phyloP scores from a whole-genome alignment of 495 filamentous ascomycete genomes.

The Hypomontagnella monticulosa region DNA sequence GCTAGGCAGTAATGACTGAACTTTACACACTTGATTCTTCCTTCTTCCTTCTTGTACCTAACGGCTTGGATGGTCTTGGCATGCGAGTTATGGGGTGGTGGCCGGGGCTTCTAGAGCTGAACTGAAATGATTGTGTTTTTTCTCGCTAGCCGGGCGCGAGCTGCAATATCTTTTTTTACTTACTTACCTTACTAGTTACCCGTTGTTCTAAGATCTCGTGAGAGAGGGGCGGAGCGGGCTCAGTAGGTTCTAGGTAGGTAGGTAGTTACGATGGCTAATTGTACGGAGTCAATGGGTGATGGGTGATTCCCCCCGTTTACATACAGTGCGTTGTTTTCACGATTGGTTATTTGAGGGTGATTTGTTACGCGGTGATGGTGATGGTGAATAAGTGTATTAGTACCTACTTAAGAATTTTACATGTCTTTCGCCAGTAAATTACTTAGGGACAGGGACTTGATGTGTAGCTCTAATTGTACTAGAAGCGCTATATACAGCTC shows the following conservation, averaged over 20 bases:
- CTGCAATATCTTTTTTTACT: too few species aligned
- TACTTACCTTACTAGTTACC: too few species aligned
- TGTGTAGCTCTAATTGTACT: neutral
- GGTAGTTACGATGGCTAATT: constrained; percentile 3
- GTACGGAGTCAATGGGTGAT: constrained; percentile 14
- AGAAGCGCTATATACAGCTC: neutral
- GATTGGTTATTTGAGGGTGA: neutral
- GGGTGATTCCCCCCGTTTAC: constrained; percentile 7
- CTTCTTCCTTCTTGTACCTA: constrained; percentile 1
- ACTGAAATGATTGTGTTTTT: too few species aligned
- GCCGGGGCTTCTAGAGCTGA: too few species aligned
- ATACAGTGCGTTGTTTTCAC: too few species aligned
- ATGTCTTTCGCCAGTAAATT: neutral
- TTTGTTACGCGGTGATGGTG: neutral
- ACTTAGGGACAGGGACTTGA: neutral
- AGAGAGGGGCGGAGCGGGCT: neutral
- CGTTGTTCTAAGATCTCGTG: too few species aligned
- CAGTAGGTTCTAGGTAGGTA: neutral
- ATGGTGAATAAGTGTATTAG: constrained; percentile 2
- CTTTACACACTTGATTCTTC: constrained; percentile 3
- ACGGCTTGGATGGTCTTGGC: neutral
- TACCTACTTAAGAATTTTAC: neutral
- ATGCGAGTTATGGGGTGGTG: too few species aligned
- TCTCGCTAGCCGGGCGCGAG: too few species aligned
- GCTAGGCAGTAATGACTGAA: neutral